These are phyloP conservation scores for Neurospora tetraspora DNA, from an alignment of 495 filamentous ascomycete species.

Conservation along the genomic window DNA sequence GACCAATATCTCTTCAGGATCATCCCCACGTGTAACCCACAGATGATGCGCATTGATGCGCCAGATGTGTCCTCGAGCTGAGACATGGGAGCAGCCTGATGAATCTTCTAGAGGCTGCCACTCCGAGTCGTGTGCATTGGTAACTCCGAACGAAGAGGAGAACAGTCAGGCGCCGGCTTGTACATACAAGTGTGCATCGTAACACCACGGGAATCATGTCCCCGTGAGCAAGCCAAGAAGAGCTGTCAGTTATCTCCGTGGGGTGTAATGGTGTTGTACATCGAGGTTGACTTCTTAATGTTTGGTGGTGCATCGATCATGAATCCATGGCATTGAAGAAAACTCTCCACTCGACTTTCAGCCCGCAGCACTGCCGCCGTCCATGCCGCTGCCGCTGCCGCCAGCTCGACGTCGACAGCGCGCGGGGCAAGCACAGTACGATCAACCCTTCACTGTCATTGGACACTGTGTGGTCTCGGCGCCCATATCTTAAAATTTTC, in stretches of 20 bases:
- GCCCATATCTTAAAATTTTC: background rate
- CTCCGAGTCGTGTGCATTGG: background rate
- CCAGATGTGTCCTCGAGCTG: background rate
- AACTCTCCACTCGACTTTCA: background rate
- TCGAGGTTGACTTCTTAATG: background rate
- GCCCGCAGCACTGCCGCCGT: background rate
- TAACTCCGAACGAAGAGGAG: background rate
- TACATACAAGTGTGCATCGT: background rate
- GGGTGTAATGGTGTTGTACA: background rate
- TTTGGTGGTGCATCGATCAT: background rate
- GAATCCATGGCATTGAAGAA: too few relatives aligned
- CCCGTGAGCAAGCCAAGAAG: background rate
- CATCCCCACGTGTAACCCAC: slow-evolving; percentile 20
- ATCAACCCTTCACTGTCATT: background rate
- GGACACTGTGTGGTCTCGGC: background rate
- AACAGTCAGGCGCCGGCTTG: background rate
- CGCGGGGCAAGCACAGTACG: background rate
- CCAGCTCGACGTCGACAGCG: background rate
- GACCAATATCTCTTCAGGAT: slow-evolving; percentile 21
- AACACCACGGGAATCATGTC: background rate
- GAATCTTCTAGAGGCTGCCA: background rate
- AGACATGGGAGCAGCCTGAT: background rate
- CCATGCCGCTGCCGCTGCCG: background rate
- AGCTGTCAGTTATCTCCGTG: background rate
- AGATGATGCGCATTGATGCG: background rate